Evolutionary conservation across 1,139 yeast species (phyloP).

Genomic region (Blastobotrys indianensis): DNA sequence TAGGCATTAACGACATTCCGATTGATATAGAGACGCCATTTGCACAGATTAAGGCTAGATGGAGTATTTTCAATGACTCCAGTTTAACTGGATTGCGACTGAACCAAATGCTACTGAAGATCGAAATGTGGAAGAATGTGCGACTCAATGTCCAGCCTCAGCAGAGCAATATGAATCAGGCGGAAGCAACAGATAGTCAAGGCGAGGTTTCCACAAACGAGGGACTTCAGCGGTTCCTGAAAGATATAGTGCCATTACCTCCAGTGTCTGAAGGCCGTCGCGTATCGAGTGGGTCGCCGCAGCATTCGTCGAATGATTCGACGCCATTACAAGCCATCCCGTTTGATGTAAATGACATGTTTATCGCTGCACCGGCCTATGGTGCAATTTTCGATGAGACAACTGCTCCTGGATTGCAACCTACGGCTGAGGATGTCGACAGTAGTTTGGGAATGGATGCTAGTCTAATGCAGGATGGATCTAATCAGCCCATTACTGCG

Average conservation of each 20-base stretch:
- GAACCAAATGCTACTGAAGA: constrained; percentile 5
- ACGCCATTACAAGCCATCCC: too few relatives aligned
- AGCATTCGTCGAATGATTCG: too few relatives aligned
- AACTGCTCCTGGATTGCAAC: not conserved
- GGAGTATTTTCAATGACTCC: not conserved
- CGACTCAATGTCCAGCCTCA: constrained; percentile 1
- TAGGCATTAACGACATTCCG: constrained; percentile 14
- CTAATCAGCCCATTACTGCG: not conserved
- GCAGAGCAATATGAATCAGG: not conserved
- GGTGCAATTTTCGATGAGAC: not conserved
- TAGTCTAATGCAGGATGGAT: not conserved
- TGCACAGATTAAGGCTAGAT: constrained; percentile 9
- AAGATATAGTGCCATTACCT: not conserved
- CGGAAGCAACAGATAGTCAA: too few relatives aligned
- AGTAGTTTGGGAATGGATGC: too few relatives aligned
- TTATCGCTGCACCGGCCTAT: not conserved
- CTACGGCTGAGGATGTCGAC: not conserved
- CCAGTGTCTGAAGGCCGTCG: not conserved
- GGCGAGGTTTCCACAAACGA: too few relatives aligned
- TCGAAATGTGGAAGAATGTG: constrained; percentile 8
- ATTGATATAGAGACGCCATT: constrained; percentile 16
- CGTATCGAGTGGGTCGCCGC: not conserved
- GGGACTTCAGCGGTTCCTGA: not conserved
- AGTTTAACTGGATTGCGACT: constrained; percentile 3
- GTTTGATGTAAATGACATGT: constrained; percentile 4